Evolutionary conservation across 495 filamentous ascomycete species (phyloP).

Genomic region (Ramalina peruviana): DNA sequence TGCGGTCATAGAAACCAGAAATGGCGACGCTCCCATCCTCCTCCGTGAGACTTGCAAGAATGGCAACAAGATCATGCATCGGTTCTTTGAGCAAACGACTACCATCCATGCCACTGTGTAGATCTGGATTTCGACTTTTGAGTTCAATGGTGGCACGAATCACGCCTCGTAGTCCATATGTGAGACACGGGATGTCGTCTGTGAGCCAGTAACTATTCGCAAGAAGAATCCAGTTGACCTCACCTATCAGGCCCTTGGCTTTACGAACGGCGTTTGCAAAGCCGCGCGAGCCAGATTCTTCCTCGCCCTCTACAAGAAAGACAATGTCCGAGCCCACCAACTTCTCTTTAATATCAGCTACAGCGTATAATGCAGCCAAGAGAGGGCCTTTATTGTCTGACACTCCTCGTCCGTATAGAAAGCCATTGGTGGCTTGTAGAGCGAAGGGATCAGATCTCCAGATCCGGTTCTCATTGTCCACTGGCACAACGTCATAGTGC

Average conservation of each 20-base stretch:
- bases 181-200: conserved; percentile 86
- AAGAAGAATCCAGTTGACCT: conserved; percentile 82
- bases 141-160: conserved; percentile 84
- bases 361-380: conserved; percentile 82
- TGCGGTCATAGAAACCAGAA: conserved; percentile 74
- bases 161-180: conserved; percentile 88
- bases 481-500: conserved; percentile 97
- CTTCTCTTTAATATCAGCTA: conserved; percentile 69
- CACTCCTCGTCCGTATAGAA: conserved; percentile 90
- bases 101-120: conserved; percentile 92
- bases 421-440: conserved; percentile 74
- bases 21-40: conserved; percentile 41
- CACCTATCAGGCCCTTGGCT: conserved; percentile 72
- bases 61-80: conserved; percentile 71
- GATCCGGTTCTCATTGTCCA: conserved; percentile 57
- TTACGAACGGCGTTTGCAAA: conserved; percentile 66
- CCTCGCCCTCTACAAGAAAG: conserved; percentile 92
- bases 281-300: conserved; percentile 84
- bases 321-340: conserved; percentile 70
- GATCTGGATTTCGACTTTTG: conserved; percentile 71
- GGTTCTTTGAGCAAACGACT: conserved; percentile 78
- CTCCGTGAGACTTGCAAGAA: conserved; percentile 66
- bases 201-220: conserved; percentile 98
- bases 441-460: conserved; percentile 84
- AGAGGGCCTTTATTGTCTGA: conserved; percentile 96